Evolutionary conservation across 192 early-diverging fungal genomes (phyloP), one percentile per base, ranked within the genome.

Genomic region (Coemansia sp.): DNA sequence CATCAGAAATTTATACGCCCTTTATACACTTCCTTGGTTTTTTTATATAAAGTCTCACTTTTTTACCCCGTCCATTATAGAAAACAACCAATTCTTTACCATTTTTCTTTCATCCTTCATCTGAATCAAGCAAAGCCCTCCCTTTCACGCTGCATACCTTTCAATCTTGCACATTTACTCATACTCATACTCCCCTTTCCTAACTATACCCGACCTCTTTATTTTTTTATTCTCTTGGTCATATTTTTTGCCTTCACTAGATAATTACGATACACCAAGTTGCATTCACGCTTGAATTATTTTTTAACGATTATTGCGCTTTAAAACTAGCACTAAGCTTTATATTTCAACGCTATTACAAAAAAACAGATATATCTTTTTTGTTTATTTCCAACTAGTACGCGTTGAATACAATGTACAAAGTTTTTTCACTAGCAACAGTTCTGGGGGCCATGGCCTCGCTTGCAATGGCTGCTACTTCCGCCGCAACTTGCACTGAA

Each of bases 401-500:
- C 42, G 14, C 42, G 22, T 16, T 52, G 31, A 34, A 28, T 6
- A 29, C 29, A 14, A 77, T 77, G 75, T 48, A 60, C 45, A 61
- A 50, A 31, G 17, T 71, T 2, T n/a, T 57, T n/a, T 34, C 58
- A 49, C 64, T 80, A 63, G 52, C 52, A 17, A 33, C 36, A 2
- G 69, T 66, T 29, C 54, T 66, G 14, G 67, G 63, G 14, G 71
- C 63, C 29, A 30, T 72, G 8, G 76, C 56, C 6, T 22, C 40
- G 14, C 29, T 57, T 5, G 72, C 31, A 6, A 25, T 56, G 17
- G 76, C 71, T 14, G 55, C 51, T 45, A 12, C 42, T 16, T 45
- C 42, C 3, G 42, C 7, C 30, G 65, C 30, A 56, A 79, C 60
- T 11, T 80, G 77, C 30, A 61, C 50, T 18, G 67, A 68, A 34